A percentile compares a stretch with the other conserved stretches of the same genome.
phyloP scores from a whole-genome alignment of 176 grass and related monocot species.

The Oryza nivara region DNA sequence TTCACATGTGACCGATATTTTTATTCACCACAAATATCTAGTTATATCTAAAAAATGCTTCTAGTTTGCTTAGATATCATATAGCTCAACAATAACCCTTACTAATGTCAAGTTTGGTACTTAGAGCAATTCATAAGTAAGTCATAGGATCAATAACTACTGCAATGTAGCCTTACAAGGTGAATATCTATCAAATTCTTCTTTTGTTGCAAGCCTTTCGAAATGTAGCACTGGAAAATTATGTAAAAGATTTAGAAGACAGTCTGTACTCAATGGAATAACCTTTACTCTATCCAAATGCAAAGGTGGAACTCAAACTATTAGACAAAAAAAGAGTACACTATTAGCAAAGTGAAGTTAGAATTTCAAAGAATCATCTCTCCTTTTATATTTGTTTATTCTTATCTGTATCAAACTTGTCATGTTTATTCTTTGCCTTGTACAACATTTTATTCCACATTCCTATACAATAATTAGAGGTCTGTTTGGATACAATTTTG shows the following conservation, averaged over 20 bases:
- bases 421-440: slow-evolving; percentile 15
- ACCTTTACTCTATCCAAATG: neutral
- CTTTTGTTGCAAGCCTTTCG: neutral
- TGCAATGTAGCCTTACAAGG: slow-evolving; percentile 7
- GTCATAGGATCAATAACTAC: neutral
- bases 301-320: neutral
- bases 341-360: neutral
- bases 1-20: neutral
- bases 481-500: neutral
- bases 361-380: neutral
- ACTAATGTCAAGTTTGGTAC: neutral
- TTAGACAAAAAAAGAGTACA: slow-evolving; percentile 1
- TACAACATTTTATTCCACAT: neutral
- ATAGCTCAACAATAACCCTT: slow-evolving; percentile 11
- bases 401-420: neutral
- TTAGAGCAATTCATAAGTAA: slow-evolving; percentile 30
- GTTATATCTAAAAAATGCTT: slow-evolving; percentile 3
- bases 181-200: slow-evolving; percentile 17
- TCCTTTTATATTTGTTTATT: neutral
- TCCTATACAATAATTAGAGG: slow-evolving; percentile 6
- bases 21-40: slow-evolving; percentile 3
- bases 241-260: neutral
- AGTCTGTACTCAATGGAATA: neutral
- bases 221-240: neutral
- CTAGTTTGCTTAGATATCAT: neutral